These are phyloP conservation scores for Mesostigma viride DNA, from an alignment of 139 green algal species.

Conservation along the genomic window DNA sequence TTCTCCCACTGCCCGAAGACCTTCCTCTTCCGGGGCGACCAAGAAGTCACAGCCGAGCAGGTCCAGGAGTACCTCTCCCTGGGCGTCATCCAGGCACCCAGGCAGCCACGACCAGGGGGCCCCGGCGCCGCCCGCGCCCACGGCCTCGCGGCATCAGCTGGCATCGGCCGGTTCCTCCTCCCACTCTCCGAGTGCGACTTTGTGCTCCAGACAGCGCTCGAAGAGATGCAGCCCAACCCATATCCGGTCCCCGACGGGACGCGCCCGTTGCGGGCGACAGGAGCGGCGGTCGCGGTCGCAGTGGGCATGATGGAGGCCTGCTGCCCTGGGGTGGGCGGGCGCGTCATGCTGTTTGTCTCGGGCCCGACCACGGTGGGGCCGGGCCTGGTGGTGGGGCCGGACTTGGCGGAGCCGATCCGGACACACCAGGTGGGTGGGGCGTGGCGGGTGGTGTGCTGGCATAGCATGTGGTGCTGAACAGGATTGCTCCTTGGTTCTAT, in stretches of 20 bases:
- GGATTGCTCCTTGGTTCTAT: no score
- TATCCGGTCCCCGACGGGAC: background rate
- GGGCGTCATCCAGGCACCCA: conserved; percentile 2
- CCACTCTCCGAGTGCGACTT: conserved; percentile 42
- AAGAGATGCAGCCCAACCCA: conserved; percentile 35
- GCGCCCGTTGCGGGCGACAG: conserved; percentile 37
- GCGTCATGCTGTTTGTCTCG: conserved; percentile 41
- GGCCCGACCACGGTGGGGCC: conserved; percentile 41
- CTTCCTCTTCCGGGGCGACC: conserved; percentile 32
- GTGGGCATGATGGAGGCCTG: conserved; percentile 34
- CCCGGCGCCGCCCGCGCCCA: background rate
- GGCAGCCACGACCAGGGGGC: background rate
- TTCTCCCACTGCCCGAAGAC: conserved; percentile 31
- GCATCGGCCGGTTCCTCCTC: conserved; percentile 33
- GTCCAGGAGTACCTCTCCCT: conserved; percentile 33
- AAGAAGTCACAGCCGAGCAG: conserved; percentile 17
- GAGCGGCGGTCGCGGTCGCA: conserved; percentile 42
- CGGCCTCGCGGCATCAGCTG: background rate
- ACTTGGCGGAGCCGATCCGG: conserved; percentile 35
- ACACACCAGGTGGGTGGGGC: conserved; percentile 33
- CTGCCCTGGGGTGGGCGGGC: conserved; percentile 11
- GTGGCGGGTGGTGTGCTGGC: no score
- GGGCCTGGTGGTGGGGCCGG: conserved; percentile 33
- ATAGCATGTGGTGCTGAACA: no score
- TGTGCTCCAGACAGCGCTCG: conserved; percentile 29